phyloP scores from a whole-genome alignment of 139 green algal species.

The Coelastrella sp. region DNA sequence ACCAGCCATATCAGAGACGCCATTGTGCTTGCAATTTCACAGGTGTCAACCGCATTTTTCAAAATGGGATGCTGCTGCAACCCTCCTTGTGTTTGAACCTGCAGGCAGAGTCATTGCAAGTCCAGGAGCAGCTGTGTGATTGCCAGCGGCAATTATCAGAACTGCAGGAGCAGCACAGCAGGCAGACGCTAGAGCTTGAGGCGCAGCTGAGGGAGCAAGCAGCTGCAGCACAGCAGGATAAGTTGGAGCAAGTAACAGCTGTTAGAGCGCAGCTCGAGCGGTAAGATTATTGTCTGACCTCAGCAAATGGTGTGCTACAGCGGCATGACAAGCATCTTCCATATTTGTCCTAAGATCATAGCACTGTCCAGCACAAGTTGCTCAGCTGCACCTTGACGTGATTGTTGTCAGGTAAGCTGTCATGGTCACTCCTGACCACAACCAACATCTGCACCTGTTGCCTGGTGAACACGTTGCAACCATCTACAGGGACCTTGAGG shows the following conservation, averaged over 20 bases:
- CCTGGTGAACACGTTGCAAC: not conserved
- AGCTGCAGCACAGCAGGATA: slow-evolving; percentile 65
- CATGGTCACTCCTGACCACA: too few species aligned
- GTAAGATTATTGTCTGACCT: slow-evolving; percentile 47
- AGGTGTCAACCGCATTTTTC: not conserved
- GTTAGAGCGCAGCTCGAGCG: slow-evolving; percentile 63
- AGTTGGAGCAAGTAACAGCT: slow-evolving; percentile 59
- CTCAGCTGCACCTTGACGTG: too few species aligned
- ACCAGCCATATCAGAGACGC: not conserved
- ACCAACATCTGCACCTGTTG: not conserved
- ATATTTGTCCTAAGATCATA: too few species aligned
- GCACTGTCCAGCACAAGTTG: too few species aligned
- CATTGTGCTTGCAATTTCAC: not conserved
- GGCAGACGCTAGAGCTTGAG: slow-evolving; percentile 68
- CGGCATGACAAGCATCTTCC: not conserved
- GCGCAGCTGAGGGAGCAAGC: slow-evolving; percentile 62
- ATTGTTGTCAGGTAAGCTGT: too few species aligned
- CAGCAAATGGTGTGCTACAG: not conserved
- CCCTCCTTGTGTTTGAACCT: not conserved
- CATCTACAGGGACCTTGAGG: slow-evolving; percentile 54
- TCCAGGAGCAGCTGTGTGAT: slow-evolving; percentile 43
- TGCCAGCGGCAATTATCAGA: slow-evolving; percentile 59
- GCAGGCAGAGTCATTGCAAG: not conserved
- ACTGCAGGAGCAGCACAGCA: slow-evolving; percentile 67
- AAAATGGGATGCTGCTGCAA: too few species aligned